Conservation (phyloP, 2,329 filamentous ascomycete species). For the Alternaria conjuncta region DNA sequence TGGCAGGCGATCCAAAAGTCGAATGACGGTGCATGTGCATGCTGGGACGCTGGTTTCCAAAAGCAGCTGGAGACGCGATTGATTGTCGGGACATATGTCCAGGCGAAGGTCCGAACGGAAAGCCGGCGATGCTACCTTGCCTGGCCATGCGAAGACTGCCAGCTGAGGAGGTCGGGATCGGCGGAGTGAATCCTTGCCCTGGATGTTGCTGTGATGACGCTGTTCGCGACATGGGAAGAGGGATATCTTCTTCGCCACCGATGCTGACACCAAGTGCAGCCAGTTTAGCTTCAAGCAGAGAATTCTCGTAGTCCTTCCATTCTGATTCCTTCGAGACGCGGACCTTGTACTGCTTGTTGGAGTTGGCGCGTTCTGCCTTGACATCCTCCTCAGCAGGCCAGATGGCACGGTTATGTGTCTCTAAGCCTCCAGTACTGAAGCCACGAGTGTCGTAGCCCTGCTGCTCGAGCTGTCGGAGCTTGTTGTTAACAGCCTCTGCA, state of each 20-base stretch:
- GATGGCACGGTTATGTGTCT: constrained; percentile 67
- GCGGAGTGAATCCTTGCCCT: constrained; percentile 80
- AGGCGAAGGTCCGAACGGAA: constrained; percentile 60
- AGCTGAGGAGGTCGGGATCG: constrained; percentile 78
- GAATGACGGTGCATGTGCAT: constrained; percentile 74
- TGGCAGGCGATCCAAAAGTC: constrained; percentile 71
- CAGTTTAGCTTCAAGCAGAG: constrained; percentile 88
- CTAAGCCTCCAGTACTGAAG: constrained; percentile 59
- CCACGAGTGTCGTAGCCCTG: constrained; percentile 72
- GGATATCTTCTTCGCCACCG: constrained; percentile 70
- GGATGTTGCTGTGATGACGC: constrained; percentile 76
- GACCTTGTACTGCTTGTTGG: constrained; percentile 61
- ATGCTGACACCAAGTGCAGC: constrained; percentile 87
- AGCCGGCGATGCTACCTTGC: constrained; percentile 65
- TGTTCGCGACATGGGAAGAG: constrained; percentile 71
- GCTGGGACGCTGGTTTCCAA: constrained; percentile 58
- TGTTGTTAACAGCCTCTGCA: constrained; percentile 63
- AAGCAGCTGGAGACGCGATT: constrained; percentile 76
- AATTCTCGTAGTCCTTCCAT: constrained; percentile 81
- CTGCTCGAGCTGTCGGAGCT: constrained; percentile 71
- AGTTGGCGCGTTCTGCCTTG: constrained; percentile 60
- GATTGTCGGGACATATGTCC: constrained; percentile 67
- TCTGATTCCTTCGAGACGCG: constrained; percentile 73
- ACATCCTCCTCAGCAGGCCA: constrained; percentile 72
- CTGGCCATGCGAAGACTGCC: constrained; percentile 69